Percentiles rank a stretch among this genome's conserved stretches.
These are phyloP conservation scores for Nicotiana noctiflora DNA, from an alignment of 257 asterid species.

Conservation along the genomic window DNA sequence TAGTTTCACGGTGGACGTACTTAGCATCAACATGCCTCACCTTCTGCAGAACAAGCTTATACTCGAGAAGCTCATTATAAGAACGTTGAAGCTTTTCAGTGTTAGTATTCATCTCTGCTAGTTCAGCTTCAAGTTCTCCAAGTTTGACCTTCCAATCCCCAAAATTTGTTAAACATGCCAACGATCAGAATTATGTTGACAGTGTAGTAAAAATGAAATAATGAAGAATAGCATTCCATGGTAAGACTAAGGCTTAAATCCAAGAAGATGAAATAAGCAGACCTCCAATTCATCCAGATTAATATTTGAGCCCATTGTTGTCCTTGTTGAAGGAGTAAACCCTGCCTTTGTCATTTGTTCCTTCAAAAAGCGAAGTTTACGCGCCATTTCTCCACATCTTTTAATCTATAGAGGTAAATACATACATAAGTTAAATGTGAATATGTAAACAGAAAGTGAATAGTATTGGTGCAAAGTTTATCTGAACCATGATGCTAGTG, in stretches of 20 bases:
- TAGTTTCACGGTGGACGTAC: neutral
- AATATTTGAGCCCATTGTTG: slow-evolving; percentile 14
- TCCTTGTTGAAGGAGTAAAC: slow-evolving; percentile 32
- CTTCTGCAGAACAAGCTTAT: slow-evolving; percentile 55
- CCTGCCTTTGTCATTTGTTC: slow-evolving; percentile 54
- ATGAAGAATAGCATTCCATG: neutral
- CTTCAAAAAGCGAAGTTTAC: slow-evolving; percentile 43
- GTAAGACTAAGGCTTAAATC: neutral
- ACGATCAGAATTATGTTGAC: slow-evolving; percentile 5
- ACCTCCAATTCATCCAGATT: slow-evolving; percentile 59
- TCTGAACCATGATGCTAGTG: neutral
- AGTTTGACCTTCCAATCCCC: slow-evolving; percentile 40
- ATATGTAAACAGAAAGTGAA: neutral
- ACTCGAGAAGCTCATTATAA: slow-evolving; percentile 55
- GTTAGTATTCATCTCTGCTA: slow-evolving; percentile 56
- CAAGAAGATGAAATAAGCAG: slow-evolving; percentile 9
- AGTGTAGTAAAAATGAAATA: neutral
- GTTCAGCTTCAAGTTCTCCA: slow-evolving; percentile 54
- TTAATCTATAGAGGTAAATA: slow-evolving; percentile 31
- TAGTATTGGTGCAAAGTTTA: neutral
- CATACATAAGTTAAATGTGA: neutral
- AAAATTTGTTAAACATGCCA: neutral
- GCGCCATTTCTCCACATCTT: slow-evolving; percentile 61
- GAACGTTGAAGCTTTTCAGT: slow-evolving; percentile 46
- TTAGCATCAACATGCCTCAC: slow-evolving; percentile 20